Evolutionary conservation across 208 protist species (phyloP).

Genomic region (Tritrichomonas foetus): DNA sequence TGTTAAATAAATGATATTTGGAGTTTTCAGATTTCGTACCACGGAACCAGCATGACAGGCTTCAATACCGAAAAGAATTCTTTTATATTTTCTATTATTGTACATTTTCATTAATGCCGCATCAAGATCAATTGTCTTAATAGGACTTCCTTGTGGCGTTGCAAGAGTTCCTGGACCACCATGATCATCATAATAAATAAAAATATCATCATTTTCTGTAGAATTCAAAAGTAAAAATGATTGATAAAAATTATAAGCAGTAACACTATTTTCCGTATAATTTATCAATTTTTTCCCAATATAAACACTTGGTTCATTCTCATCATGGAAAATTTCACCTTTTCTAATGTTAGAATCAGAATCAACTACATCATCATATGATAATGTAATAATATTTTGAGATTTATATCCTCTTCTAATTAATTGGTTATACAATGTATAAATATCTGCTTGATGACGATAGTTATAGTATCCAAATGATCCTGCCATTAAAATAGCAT

Average conservation of each 20-base stretch:
- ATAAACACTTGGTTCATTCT: background rate
- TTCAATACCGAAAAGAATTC: slow-evolving; percentile 59
- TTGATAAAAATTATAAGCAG: background rate
- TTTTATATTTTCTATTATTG: slow-evolving; percentile 40
- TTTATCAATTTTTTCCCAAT: background rate
- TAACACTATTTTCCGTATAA: background rate
- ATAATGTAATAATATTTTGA: background rate
- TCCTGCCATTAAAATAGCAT: background rate
- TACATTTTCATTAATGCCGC: slow-evolving; percentile 41
- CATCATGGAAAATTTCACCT: background rate
- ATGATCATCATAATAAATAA: slow-evolving; percentile 58
- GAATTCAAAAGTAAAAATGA: slow-evolving; percentile 47
- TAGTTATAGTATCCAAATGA: background rate
- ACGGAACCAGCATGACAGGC: slow-evolving; percentile 60
- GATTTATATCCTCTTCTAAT: background rate
- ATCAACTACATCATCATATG: slow-evolving; percentile 19
- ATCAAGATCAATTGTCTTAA: slow-evolving; percentile 38
- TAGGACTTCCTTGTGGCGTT: slow-evolving; percentile 38
- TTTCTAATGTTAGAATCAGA: background rate
- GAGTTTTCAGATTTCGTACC: background rate
- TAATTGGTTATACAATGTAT: background rate
- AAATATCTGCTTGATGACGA: background rate
- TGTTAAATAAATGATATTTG: background rate
- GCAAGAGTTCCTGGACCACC: slow-evolving; percentile 49
- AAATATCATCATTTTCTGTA: slow-evolving; percentile 48